phyloP scores from a whole-genome alignment of 352 stramenopile species.

The Pythium graminicola region DNA sequence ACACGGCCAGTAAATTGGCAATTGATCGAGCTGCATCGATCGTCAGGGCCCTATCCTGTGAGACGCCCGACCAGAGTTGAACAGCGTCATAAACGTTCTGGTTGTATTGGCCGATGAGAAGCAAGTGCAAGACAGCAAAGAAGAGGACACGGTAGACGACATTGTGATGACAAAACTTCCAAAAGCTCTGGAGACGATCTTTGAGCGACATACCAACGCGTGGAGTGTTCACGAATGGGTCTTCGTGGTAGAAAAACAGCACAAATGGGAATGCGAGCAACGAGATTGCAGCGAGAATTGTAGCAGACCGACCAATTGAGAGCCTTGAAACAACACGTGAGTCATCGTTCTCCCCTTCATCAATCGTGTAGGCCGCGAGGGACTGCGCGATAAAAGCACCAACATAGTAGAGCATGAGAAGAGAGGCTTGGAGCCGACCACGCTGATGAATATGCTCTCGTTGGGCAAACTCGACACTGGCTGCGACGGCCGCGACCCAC shows the following conservation, averaged over 20 bases:
- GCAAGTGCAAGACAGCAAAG: constrained; percentile 14
- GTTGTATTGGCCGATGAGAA: constrained; percentile 23
- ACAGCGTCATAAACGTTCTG: constrained; percentile 16
- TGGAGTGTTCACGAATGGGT: constrained; percentile 7
- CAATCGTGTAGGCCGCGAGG: constrained; percentile 1
- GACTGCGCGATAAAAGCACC: constrained; percentile 9
- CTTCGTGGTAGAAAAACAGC: constrained; percentile 13
- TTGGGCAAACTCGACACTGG: constrained; percentile 24
- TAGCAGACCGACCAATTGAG: constrained; percentile 9
- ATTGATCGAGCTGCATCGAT: constrained; percentile 1
- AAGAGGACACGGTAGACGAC: constrained; percentile 22
- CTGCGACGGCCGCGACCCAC: constrained; percentile 15
- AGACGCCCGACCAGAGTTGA: constrained; percentile 15
- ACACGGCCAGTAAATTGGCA: background rate
- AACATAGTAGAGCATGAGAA: constrained; percentile 17
- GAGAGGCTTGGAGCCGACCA: constrained; percentile 16
- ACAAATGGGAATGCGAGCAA: constrained; percentile 15
- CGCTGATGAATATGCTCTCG: constrained; percentile 21
- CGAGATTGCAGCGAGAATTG: constrained; percentile 7
- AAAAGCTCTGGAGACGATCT: constrained; percentile 10
- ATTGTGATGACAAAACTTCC: constrained; percentile 23
- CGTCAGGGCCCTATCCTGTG: background rate
- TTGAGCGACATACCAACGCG: constrained; percentile 1
- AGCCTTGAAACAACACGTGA: constrained; percentile 7
- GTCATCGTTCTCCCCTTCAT: constrained; percentile 5